Evolutionary conservation across 139 green algal species (phyloP).

Genomic region (Chlorella vulgaris): DNA sequence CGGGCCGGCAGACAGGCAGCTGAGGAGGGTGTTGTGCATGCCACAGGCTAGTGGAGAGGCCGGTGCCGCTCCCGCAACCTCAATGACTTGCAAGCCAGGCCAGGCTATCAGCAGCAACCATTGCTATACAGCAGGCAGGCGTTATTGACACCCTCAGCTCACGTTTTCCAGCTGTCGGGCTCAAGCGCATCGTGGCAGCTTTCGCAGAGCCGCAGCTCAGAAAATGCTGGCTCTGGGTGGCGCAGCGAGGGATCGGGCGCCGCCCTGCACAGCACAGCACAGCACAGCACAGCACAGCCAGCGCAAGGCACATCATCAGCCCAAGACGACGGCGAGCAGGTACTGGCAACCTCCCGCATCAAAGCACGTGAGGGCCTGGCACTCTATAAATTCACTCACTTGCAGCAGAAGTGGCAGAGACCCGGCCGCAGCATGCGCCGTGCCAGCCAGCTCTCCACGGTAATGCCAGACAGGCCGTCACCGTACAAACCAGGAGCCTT

Average conservation of each 20-base stretch:
- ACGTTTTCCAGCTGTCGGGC: slow-evolving; percentile 6
- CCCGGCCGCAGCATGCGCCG: slow-evolving; percentile 3
- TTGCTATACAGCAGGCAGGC: not conserved
- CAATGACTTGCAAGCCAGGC: too few relatives aligned
- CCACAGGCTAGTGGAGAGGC: too few relatives aligned
- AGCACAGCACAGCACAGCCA: not conserved
- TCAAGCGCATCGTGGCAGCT: not conserved
- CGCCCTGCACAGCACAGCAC: not conserved
- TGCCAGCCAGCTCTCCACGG: slow-evolving; percentile 2
- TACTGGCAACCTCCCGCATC: not conserved
- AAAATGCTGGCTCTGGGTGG: not conserved
- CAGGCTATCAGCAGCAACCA: too few relatives aligned
- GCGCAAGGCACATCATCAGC: not conserved
- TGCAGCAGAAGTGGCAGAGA: slow-evolving; percentile 28
- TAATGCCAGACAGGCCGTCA: not conserved
- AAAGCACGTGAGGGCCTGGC: not conserved
- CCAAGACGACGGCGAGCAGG: too few relatives aligned
- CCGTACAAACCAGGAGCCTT: not conserved
- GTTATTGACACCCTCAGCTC: not conserved
- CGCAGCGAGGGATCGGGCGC: not conserved
- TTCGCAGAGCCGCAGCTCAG: not conserved
- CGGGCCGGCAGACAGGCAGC: not conserved
- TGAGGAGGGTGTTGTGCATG: too few relatives aligned
- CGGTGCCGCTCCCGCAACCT: too few relatives aligned
- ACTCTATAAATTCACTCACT: too few relatives aligned